Base-by-base conservation (phyloP, 2,329 filamentous ascomycete genomes). In the Catunica adiposa region DNA sequence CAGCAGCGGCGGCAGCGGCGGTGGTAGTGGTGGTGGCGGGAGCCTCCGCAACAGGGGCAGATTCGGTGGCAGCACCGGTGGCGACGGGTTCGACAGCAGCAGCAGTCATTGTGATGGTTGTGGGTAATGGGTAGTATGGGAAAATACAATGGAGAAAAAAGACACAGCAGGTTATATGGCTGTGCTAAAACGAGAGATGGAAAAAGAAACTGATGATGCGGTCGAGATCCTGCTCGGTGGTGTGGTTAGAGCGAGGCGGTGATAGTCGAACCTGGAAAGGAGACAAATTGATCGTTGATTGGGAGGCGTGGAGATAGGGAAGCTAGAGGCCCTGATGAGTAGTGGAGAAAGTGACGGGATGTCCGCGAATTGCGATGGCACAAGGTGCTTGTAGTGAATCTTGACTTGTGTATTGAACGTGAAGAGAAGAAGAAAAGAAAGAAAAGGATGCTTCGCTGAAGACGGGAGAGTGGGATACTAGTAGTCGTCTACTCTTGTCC, bases 271-370 rank as follows among this genome's bases (percentile, higher is more conserved):
- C 56, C 56, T 58, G 56, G 44, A 54, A 55, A 55, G 53, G 53
- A 48, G 55, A 57, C 47, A 48, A 34, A 58, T 55, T 58, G 47
- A 55, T 44, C 56, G 56, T 55, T 58, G 56, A 40, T 47, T n/a
- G n/a, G 42, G 57, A 57, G 54, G 53, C 37, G 54, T 58, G 56
- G 53, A 76, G 79, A 76, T 72, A 89, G 85, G 85, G 85, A 89
- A 86, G 85, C 85, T 89, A 79, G 72, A 84, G 87, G 85, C 85
- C 85, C 85, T 89, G 89, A 84, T 82, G 70, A 71, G 66, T 66
- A 65, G 66, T 68, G 66, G 62, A 64, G 63, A 63, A 60, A 60
- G 61, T 63, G 61, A 61, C 60, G 61, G 66, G 68, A 67, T 69
- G 67, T 71, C 69, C 67, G 66, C 66, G 66, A 59, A 57, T 55